Evolutionary conservation across 192 early-diverging fungal genomes (phyloP).

Genomic region (Podila horticola): DNA sequence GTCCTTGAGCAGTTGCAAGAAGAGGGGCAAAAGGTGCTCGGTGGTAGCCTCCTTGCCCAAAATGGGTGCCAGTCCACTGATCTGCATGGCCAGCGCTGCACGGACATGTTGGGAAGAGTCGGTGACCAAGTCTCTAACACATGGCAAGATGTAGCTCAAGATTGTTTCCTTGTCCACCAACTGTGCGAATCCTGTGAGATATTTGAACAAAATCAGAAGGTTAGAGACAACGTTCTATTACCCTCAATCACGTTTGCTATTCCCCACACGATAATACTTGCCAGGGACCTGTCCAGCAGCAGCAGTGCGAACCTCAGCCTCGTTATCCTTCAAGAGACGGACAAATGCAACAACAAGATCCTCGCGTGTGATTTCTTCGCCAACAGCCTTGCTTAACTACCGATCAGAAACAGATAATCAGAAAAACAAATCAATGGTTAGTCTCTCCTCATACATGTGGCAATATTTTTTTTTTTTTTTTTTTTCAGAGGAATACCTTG

Average conservation of each 20-base stretch:
- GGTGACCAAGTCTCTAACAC: conserved; percentile 91
- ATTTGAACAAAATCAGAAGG: neutral
- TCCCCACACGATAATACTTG: conserved; percentile 20
- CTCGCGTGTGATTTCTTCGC: conserved; percentile 81
- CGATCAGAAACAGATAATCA: neutral
- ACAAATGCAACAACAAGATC: conserved; percentile 90
- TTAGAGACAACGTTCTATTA: neutral
- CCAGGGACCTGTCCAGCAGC: conserved; percentile 93
- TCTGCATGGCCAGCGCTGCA: conserved; percentile 94
- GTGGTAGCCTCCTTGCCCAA: conserved; percentile 95
- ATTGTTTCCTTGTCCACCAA: conserved; percentile 85
- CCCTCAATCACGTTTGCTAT: too few relatives aligned
- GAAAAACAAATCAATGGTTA: neutral
- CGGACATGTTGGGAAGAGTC: conserved; percentile 98
- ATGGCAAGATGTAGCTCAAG: conserved; percentile 85
- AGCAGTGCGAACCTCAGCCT: conserved; percentile 97
- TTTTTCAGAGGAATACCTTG: conserved; percentile 63
- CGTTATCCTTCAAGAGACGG: conserved; percentile 91
- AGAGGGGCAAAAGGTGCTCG: conserved; percentile 92
- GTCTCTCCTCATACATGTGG: neutral
- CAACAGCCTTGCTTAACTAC: conserved; percentile 83
- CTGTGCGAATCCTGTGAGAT: conserved; percentile 62
- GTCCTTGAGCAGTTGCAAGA: conserved; percentile 97
- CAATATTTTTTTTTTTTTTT: too few relatives aligned
- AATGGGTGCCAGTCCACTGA: conserved; percentile 94